These are phyloP conservation scores for Hortiboletus campestris DNA, from an alignment of 768 basidiomycete species.

Conservation along the genomic window DNA sequence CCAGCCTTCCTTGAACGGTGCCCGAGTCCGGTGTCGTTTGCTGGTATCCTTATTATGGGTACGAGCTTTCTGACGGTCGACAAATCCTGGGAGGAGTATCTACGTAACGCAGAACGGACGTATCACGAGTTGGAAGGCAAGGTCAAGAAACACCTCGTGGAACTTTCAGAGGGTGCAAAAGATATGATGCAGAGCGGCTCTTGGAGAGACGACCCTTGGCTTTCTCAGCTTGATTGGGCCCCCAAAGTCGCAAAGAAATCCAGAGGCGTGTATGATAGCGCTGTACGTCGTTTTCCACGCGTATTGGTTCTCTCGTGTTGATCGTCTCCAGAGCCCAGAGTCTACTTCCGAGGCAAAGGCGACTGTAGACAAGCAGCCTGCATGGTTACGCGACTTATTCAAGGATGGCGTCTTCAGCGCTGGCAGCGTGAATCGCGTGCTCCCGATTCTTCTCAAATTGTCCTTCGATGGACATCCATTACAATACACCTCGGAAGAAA, in stretches of 20 bases:
- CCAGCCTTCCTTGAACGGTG: slow-evolving; percentile 81
- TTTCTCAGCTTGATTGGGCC: slow-evolving; percentile 92
- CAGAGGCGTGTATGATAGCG: slow-evolving; percentile 47
- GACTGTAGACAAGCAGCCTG: slow-evolving; percentile 38
- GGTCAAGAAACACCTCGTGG: slow-evolving; percentile 58
- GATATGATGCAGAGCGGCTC: slow-evolving; percentile 45
- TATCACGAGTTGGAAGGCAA: slow-evolving; percentile 70
- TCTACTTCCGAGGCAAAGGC: not conserved
- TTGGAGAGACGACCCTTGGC: slow-evolving; percentile 79
- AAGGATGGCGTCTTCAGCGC: slow-evolving; percentile 41
- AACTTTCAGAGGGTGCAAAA: slow-evolving; percentile 62
- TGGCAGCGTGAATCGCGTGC: slow-evolving; percentile 41
- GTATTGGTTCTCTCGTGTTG: not conserved
- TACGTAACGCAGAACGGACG: slow-evolving; percentile 71
- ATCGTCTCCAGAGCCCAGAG: slow-evolving; percentile 6
- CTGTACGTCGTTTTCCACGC: slow-evolving; percentile 17
- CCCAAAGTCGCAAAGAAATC: slow-evolving; percentile 76
- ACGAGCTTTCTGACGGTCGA: slow-evolving; percentile 90
- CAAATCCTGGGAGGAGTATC: slow-evolving; percentile 82
- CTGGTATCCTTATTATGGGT: slow-evolving; percentile 89
- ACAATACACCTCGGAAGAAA: slow-evolving; percentile 47
- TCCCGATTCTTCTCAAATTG: slow-evolving; percentile 68
- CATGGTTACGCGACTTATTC: slow-evolving; percentile 58
- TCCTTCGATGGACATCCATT: slow-evolving; percentile 63
- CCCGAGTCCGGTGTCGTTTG: slow-evolving; percentile 90